Conservation (phyloP, 2,329 filamentous ascomycete species). For the Diaporthe caulivora region DNA sequence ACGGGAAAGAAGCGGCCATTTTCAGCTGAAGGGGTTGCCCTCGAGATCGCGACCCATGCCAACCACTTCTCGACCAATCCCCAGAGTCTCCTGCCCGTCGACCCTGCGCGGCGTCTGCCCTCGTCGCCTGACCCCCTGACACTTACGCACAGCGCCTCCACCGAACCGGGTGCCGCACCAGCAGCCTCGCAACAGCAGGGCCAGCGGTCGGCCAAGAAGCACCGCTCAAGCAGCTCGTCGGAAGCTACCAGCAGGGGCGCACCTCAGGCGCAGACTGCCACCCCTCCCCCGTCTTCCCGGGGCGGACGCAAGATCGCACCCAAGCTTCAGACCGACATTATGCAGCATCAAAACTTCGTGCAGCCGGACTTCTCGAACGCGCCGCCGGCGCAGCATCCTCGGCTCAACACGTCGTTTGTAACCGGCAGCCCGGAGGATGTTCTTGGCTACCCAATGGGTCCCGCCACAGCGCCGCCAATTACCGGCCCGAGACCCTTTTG, state of each 20-base stretch:
- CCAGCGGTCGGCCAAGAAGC: slow-evolving; percentile 58
- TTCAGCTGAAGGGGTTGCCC: slow-evolving; percentile 62
- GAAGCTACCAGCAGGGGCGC: slow-evolving; percentile 49
- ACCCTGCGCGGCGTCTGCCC: slow-evolving; percentile 67
- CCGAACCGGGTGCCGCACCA: slow-evolving; percentile 4
- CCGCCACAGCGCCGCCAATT: slow-evolving; percentile 61
- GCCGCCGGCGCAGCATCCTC: slow-evolving; percentile 62
- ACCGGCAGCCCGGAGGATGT: slow-evolving; percentile 62
- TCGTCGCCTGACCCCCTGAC: slow-evolving; percentile 67
- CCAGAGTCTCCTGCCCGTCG: slow-evolving; percentile 69
- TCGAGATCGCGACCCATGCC: slow-evolving; percentile 70
- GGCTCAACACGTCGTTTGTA: slow-evolving; percentile 59
- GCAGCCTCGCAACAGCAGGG: slow-evolving; percentile 40
- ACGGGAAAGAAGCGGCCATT: slow-evolving; percentile 62
- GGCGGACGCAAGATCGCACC: slow-evolving; percentile 67
- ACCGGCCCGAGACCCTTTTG: slow-evolving; percentile 63
- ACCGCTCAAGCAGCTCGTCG: slow-evolving; percentile 53
- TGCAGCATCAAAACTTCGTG: slow-evolving; percentile 69
- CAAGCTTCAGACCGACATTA: slow-evolving; percentile 59
- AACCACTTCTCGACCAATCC: slow-evolving; percentile 69
- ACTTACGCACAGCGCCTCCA: slow-evolving; percentile 44
- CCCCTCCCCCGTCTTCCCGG: slow-evolving; percentile 71
- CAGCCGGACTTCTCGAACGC: slow-evolving; percentile 64
- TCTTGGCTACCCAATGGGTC: slow-evolving; percentile 71
- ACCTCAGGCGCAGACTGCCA: slow-evolving; percentile 62